phyloP scores from a whole-genome alignment of 129 eudicot genomes.

The Arctium minus region DNA sequence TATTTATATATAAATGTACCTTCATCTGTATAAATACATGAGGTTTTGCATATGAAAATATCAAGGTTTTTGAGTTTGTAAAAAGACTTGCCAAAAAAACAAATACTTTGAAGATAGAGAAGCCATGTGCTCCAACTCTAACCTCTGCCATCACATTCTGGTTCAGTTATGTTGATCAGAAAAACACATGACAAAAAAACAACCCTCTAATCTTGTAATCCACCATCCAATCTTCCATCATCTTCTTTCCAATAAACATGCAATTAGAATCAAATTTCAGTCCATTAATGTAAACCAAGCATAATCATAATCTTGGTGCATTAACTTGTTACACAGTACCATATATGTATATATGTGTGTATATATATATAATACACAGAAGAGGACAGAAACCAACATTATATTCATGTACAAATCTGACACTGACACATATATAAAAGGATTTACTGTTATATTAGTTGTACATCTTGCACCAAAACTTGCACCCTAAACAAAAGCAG shows the following conservation, averaged over 20 bases:
- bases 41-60: background rate
- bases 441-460: background rate
- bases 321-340: background rate
- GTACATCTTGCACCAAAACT: background rate
- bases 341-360: background rate
- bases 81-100: background rate
- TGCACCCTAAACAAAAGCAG: slow-evolving; percentile 5
- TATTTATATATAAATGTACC: background rate
- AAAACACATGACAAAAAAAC: background rate
- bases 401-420: slow-evolving; percentile 19
- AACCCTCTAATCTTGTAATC: background rate
- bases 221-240: background rate
- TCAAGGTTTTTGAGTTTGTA: background rate
- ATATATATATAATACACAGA: background rate
- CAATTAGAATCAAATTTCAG: background rate
- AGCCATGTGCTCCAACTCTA: background rate
- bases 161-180: background rate
- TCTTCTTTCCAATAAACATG: background rate
- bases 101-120: background rate
- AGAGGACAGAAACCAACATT: slow-evolving; percentile 16
- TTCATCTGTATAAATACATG: background rate
- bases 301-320: background rate
- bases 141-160: background rate
- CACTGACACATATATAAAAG: background rate
- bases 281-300: background rate